Percentiles rank a stretch among this genome's conserved stretches.
phyloP scores from a whole-genome alignment of 306 rosid species.

The Lathyrus aphaca region DNA sequence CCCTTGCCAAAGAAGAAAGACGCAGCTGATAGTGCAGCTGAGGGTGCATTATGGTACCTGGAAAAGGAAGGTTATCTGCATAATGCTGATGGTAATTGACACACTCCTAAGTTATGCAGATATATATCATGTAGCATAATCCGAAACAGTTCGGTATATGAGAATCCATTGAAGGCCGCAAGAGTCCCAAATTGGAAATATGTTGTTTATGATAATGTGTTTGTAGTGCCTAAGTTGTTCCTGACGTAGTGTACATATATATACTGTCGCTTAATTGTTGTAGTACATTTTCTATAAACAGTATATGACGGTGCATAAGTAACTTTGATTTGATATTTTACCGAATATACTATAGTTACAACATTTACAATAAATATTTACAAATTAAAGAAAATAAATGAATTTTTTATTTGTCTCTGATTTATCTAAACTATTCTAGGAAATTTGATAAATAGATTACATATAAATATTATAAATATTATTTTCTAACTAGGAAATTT shows the following conservation, averaged over 20 bases:
- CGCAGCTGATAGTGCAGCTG: slow-evolving; percentile 83
- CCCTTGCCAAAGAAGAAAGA: slow-evolving; percentile 64
- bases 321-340: too few relatives aligned
- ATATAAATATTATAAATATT: too few relatives aligned
- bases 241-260: too few relatives aligned
- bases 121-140: slow-evolving; percentile 11
- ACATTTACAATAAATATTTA: too few relatives aligned
- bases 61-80: slow-evolving; percentile 51
- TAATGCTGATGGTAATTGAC: slow-evolving; percentile 17
- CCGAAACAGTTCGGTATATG: background rate
- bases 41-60: slow-evolving; percentile 84
- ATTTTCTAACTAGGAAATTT: too few relatives aligned
- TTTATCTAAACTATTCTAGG: too few relatives aligned
- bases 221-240: background rate
- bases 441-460: too few relatives aligned
- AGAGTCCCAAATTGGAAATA: background rate
- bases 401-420: too few relatives aligned
- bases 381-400: too few relatives aligned
- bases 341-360: too few relatives aligned
- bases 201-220: background rate
- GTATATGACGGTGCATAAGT: background rate
- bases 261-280: too few relatives aligned
- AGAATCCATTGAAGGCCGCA: background rate
- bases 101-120: background rate
- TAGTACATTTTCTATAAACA: background rate